These are phyloP conservation scores for Boletus reticuloceps DNA, from an alignment of 768 basidiomycete species.

Conservation along the genomic window DNA sequence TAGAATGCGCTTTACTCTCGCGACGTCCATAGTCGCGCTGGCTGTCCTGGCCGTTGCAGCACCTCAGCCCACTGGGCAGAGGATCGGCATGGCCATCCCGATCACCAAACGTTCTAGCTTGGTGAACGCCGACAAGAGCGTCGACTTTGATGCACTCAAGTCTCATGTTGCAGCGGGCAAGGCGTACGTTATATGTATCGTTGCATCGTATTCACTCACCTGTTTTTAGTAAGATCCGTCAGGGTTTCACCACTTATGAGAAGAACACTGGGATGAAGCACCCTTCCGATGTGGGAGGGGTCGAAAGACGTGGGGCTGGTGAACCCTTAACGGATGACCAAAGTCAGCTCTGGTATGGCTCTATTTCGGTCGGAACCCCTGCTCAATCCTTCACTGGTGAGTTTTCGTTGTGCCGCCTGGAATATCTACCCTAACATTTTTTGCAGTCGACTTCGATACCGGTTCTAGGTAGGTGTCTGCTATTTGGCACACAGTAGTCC, in stretches of 20 bases:
- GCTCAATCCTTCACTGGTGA: slow-evolving; percentile 5
- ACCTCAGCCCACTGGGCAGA: background rate
- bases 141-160: slow-evolving; percentile 5
- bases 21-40: slow-evolving; percentile 4
- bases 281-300: background rate
- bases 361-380: slow-evolving; percentile 13
- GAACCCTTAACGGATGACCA: background rate
- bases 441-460: slow-evolving; percentile 28
- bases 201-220: background rate
- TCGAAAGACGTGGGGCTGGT: background rate
- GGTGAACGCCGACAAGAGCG: slow-evolving; percentile 4
- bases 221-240: slow-evolving; percentile 4
- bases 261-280: slow-evolving; percentile 7
- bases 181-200: slow-evolving; percentile 3
- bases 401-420: background rate
- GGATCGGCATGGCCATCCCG: background rate
- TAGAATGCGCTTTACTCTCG: slow-evolving; percentile 9
- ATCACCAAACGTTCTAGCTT: slow-evolving; percentile 7
- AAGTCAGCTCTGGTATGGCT: slow-evolving; percentile 10
- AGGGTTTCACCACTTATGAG: slow-evolving; percentile 2
- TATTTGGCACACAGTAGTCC: background rate
- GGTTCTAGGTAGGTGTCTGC: slow-evolving; percentile 18
- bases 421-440: background rate
- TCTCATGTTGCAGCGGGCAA: slow-evolving; percentile 2
- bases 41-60: slow-evolving; percentile 7